A percentile compares a stretch with the other conserved stretches of the same genome.
phyloP scores from a whole-genome alignment of 192 early-diverging fungal species.

The Jimgerdemannia lactiflua region DNA sequence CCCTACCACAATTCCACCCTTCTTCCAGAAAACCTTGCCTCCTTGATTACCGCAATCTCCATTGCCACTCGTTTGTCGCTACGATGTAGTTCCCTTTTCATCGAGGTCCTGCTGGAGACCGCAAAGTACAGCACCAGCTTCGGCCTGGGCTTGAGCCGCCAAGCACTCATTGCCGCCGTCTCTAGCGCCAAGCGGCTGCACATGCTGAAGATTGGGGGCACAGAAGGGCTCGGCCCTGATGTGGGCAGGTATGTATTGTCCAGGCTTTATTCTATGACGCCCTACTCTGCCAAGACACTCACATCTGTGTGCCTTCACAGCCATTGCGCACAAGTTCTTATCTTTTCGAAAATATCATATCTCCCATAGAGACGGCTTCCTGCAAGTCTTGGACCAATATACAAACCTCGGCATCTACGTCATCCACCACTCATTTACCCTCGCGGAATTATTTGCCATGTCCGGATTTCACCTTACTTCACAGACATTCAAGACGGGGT shows the following conservation, averaged over 20 bases:
- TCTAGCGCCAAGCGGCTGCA: constrained; percentile 60
- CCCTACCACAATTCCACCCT: constrained; percentile 38
- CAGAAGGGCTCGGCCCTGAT: constrained; percentile 24
- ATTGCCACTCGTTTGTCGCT: constrained; percentile 58
- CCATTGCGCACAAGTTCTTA: background rate
- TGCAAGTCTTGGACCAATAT: constrained; percentile 58
- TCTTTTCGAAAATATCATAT: constrained; percentile 3
- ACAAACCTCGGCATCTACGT: constrained; percentile 60
- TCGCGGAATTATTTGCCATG: constrained; percentile 73
- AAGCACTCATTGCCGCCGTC: constrained; percentile 54
- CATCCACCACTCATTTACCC: constrained; percentile 66
- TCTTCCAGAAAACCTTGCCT: constrained; percentile 55
- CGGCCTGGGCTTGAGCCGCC: constrained; percentile 50
- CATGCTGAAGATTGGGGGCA: constrained; percentile 20
- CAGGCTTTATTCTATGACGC: constrained; percentile 1
- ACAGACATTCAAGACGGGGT: constrained; percentile 64
- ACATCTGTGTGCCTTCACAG: background rate
- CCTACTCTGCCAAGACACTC: constrained; percentile 6
- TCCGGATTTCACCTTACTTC: constrained; percentile 80
- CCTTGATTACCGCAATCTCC: constrained; percentile 56
- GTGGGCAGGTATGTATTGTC: constrained; percentile 19
- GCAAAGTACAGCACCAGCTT: constrained; percentile 58
- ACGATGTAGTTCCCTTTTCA: constrained; percentile 51
- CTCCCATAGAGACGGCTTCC: constrained; percentile 42
- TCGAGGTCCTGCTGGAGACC: constrained; percentile 60